Evolutionary conservation across 1,284 basidiomycete species (phyloP), one percentile per base, ranked within the genome.

Genomic region (Trametes pubescens): DNA sequence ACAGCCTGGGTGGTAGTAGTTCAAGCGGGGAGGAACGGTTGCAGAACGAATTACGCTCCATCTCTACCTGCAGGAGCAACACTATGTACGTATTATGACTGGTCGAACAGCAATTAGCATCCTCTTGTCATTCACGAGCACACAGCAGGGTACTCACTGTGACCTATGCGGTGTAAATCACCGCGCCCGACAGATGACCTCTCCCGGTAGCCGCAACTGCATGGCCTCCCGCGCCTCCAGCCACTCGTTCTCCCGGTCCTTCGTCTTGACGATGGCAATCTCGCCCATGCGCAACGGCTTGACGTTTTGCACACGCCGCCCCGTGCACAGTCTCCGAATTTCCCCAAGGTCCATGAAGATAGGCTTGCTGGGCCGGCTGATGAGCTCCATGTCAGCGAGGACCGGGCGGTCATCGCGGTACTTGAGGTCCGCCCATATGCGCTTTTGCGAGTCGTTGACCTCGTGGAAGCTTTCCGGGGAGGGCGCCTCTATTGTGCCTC

Each of bases 371-470:
- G 93, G 92, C 74, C 84, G 87, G 77, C 87, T 89, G 70, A 95
- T 82, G 72, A 93, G 83, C 69, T 87, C 83, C 88, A 94, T 92
- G 68, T 82, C 74, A 57, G 80, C 83, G 62, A 97, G 81, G 21
- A 96, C 93, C 1, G 94, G 92, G 34, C 87, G 79, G 78, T 96
- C 93, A 68, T 93, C 89, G 56, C 93, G 85, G 78, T 95, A 96
- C 78, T 97, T 97, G 69, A 97, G 86, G 66, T 93, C 88, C 2
- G 92, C 92, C 94, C 95, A 96, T 76, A 97, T 91, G 37, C 93
- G 85, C 35, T 82, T 82, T 65, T 93, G 82, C 0, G 86, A 80
- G 34, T 88, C 86, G 67, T 78, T 77, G 7, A 82, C 89, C 1
- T 71, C 67, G 52, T 81, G 71, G 73, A 93, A 96, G 11, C 81